Evolutionary conservation across 2,329 filamentous ascomycete genomes (phyloP).

Genomic region (Cladophialophora exuberans): DNA sequence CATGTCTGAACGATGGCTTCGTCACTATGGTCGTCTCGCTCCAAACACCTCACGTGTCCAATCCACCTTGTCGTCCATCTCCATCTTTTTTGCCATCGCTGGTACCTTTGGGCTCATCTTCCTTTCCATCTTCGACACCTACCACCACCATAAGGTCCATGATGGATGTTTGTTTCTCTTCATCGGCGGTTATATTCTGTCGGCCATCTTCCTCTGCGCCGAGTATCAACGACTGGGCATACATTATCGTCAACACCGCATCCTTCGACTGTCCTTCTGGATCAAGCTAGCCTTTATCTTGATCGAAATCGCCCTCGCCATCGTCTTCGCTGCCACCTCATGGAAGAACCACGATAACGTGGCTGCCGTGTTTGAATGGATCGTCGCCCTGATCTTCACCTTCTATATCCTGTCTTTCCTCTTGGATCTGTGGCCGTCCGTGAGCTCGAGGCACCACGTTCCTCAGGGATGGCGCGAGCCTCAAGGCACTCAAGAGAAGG

Average conservation of each 20-base stretch:
- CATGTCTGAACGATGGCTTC: conserved; percentile 78
- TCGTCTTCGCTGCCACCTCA: conserved; percentile 65
- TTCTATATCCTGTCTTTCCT: conserved; percentile 80
- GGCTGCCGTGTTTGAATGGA: conserved; percentile 79
- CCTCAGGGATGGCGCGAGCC: conserved; percentile 41
- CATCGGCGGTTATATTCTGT: conserved; percentile 81
- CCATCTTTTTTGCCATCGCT: conserved; percentile 57
- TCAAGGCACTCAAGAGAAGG: conserved; percentile 21
- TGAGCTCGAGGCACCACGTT: conserved; percentile 59
- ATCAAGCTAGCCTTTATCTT: conserved; percentile 85
- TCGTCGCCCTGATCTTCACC: conserved; percentile 38
- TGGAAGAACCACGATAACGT: conserved; percentile 57
- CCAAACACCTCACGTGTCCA: conserved; percentile 63
- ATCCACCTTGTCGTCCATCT: conserved; percentile 46
- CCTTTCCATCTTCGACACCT: conserved; percentile 83
- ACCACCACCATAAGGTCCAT: conserved; percentile 68
- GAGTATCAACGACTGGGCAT: conserved; percentile 87
- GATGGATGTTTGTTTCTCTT: conserved; percentile 79
- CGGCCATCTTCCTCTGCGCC: conserved; percentile 81
- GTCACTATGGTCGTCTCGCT: conserved; percentile 77
- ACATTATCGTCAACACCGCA: conserved; percentile 69
- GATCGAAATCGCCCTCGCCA: conserved; percentile 69
- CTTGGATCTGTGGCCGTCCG: conserved; percentile 82
- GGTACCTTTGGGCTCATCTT: conserved; percentile 82
- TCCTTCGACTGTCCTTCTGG: conserved; percentile 81